A percentile compares a stretch with the other conserved stretches of the same genome.
Evolutionary conservation across 2,329 filamentous ascomycete species (phyloP).

Genomic region (Xylariaceae sp.): DNA sequence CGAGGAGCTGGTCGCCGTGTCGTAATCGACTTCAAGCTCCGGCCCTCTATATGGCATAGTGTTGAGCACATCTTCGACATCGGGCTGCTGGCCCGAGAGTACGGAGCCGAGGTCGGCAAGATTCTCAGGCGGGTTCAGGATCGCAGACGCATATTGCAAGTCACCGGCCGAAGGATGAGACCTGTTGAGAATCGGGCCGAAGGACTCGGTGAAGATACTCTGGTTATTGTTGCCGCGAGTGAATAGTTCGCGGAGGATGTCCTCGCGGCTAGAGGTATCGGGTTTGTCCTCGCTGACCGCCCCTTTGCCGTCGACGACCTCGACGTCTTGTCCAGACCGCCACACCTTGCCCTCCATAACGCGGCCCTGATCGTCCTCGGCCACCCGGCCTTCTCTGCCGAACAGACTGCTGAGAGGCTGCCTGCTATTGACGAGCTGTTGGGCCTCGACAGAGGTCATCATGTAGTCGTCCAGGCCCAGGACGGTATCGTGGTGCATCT

Average conservation of each 20-base stretch:
- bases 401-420: conserved; percentile 72
- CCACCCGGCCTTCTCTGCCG: conserved; percentile 65
- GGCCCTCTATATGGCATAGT: conserved; percentile 20
- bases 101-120: conserved; percentile 28
- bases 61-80: conserved; percentile 29
- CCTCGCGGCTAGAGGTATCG: conserved; percentile 56
- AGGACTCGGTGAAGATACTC: conserved; percentile 31
- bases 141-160: conserved; percentile 26
- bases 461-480: conserved; percentile 73
- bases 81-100: conserved; percentile 26
- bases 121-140: conserved; percentile 30
- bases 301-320: conserved; percentile 54
- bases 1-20: conserved; percentile 23
- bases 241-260: conserved; percentile 53
- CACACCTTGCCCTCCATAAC: conserved; percentile 62
- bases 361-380: conserved; percentile 55
- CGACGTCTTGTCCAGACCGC: conserved; percentile 57
- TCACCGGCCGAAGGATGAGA: conserved; percentile 24
- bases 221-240: conserved; percentile 28
- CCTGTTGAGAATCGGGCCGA: conserved; percentile 25
- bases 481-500: conserved; percentile 80
- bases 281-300: conserved; percentile 55
- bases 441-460: conserved; percentile 67
- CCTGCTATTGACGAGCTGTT: conserved; percentile 68
- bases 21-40: conserved; percentile 13